These are phyloP conservation scores for Heritiera littoralis DNA, from an alignment of 345 rosid species.

Conservation along the genomic window DNA sequence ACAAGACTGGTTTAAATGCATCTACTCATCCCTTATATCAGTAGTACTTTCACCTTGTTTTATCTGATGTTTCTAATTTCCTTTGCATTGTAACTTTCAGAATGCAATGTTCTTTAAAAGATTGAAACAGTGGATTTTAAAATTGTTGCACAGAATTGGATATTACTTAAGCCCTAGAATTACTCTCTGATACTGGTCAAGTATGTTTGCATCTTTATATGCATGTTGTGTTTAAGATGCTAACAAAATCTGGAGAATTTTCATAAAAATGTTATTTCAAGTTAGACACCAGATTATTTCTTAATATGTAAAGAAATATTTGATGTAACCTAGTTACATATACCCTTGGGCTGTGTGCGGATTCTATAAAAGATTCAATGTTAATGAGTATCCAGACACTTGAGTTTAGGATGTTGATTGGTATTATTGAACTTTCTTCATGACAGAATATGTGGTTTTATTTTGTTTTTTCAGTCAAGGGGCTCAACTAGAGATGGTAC, in stretches of 20 bases:
- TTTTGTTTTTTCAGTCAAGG: constrained; percentile 66
- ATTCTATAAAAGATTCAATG: background rate
- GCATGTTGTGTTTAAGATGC: background rate
- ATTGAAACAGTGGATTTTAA: background rate
- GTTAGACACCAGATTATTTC: background rate
- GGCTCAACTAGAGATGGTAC: constrained; percentile 98
- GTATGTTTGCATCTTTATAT: background rate
- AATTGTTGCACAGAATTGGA: background rate
- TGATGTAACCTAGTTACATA: background rate
- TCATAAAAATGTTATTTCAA: constrained; percentile 16
- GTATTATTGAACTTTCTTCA: constrained; percentile 3
- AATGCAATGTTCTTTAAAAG: background rate
- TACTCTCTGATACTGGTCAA: background rate
- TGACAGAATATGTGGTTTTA: background rate
- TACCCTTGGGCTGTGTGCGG: background rate
- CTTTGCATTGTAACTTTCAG: background rate
- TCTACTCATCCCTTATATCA: background rate
- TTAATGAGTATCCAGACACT: background rate
- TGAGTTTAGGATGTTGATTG: constrained; percentile 15
- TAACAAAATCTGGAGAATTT: background rate
- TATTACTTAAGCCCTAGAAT: background rate
- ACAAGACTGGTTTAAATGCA: constrained; percentile 24
- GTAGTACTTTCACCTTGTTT: background rate
- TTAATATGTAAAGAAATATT: background rate
- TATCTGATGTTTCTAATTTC: constrained; percentile 10